A percentile compares a stretch with the other conserved stretches of the same genome.
phyloP scores from a whole-genome alignment of 129 eudicot genomes.

The Helianthus annuus region DNA sequence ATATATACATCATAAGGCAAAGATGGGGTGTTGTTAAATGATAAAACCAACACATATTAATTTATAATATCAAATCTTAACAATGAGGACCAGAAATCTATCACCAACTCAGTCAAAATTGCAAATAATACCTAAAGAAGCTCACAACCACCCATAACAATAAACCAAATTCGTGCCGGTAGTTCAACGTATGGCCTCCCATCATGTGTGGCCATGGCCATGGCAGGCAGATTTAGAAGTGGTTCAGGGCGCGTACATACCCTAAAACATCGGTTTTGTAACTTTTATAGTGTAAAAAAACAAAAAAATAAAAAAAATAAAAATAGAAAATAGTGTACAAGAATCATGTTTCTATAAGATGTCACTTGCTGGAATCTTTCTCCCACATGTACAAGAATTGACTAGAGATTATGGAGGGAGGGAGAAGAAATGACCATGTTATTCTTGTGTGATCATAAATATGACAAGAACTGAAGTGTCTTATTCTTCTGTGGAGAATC shows the following conservation, averaged over 20 bases:
- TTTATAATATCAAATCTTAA: not conserved
- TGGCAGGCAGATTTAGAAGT: not conserved
- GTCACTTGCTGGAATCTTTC: slow-evolving; percentile 8
- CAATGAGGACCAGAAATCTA: not conserved
- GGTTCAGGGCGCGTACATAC: not conserved
- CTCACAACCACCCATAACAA: not conserved
- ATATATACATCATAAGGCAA: too few relatives aligned
- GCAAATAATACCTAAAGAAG: not conserved
- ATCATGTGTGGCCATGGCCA: not conserved
- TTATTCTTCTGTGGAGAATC: slow-evolving; percentile 29
- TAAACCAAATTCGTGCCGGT: not conserved
- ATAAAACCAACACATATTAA: not conserved
- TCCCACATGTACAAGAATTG: slow-evolving; percentile 7
- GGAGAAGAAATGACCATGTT: slow-evolving; percentile 11
- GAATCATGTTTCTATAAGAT: not conserved
- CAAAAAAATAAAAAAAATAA: not conserved
- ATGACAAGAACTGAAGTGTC: slow-evolving; percentile 16
- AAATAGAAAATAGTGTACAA: not conserved
- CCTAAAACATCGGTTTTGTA: not conserved
- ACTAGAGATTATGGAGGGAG: slow-evolving; percentile 8
- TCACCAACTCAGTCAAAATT: not conserved
- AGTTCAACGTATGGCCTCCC: not conserved
- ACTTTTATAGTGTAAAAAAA: not conserved
- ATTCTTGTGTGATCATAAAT: slow-evolving; percentile 17
- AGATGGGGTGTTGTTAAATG: too few relatives aligned